A percentile compares a stretch with the other conserved stretches of the same genome.
Evolutionary conservation across 176 grass and related monocot genomes (phyloP).

Genomic region (Aegilops tauschii): DNA sequence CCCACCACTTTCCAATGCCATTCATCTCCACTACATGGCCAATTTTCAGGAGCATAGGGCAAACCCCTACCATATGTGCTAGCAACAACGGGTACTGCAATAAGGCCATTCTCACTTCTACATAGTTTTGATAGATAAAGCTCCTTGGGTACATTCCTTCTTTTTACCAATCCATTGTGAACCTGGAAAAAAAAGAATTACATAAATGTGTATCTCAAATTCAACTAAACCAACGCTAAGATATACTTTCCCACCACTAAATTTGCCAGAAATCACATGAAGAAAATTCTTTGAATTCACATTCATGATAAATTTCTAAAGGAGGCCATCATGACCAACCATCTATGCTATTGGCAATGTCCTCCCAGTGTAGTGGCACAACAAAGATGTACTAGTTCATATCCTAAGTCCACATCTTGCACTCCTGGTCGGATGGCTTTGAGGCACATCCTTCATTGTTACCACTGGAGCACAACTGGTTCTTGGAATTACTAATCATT

Average conservation of each 20-base stretch:
- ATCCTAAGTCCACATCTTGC: constrained; percentile 20
- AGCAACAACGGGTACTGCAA: constrained; percentile 40
- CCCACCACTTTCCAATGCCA: constrained; percentile 75
- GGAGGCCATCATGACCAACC: background rate
- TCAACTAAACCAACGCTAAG: background rate
- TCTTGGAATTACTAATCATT: background rate
- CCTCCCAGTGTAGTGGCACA: constrained; percentile 23
- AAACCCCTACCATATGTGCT: constrained; percentile 47
- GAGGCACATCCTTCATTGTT: background rate
- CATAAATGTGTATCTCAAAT: background rate
- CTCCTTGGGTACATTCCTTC: background rate
- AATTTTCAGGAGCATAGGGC: constrained; percentile 67
- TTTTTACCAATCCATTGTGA: background rate
- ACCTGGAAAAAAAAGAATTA: constrained; percentile 9
- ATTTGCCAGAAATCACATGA: background rate
- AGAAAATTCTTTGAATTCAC: background rate
- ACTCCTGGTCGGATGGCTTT: background rate
- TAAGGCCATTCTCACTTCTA: constrained; percentile 25
- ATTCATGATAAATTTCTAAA: constrained; percentile 15
- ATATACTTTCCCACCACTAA: background rate
- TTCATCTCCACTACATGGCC: constrained; percentile 52
- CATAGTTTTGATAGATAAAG: constrained; percentile 39
- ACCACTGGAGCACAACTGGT: no score
- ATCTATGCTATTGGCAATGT: constrained; percentile 27
- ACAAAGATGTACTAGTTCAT: constrained; percentile 37